phyloP scores from a whole-genome alignment of 139 green algal species.

The Klebsormidium nitens region DNA sequence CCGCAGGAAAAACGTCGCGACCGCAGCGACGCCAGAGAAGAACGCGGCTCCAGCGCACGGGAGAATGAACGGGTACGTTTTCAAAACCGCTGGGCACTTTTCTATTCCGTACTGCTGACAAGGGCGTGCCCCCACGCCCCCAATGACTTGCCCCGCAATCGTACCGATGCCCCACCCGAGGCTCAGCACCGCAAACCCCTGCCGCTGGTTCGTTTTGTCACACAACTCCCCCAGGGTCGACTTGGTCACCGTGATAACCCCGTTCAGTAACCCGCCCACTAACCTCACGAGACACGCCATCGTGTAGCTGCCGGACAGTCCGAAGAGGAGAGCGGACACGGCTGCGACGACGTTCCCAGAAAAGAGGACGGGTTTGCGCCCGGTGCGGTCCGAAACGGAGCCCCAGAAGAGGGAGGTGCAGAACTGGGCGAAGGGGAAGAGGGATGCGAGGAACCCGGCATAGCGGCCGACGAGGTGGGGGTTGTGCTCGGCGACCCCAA shows the following conservation, averaged over 20 bases:
- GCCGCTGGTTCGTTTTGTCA: conserved; percentile 4
- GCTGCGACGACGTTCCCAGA: conserved; percentile 17
- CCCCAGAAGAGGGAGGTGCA: conserved; percentile 12
- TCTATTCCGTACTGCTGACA: background rate
- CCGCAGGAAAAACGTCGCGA: background rate
- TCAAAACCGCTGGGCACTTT: conserved; percentile 10
- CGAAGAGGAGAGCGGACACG: conserved; percentile 1
- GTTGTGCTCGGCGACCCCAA: no score
- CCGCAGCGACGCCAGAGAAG: background rate
- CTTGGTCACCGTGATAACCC: conserved; percentile 9
- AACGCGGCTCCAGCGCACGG: conserved; percentile 7
- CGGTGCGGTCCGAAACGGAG: conserved; percentile 2
- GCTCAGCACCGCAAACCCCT: conserved; percentile 11
- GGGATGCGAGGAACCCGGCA: background rate
- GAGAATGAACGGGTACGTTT: conserved; percentile 8
- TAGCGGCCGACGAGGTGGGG: no score
- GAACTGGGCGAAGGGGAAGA: conserved; percentile 14
- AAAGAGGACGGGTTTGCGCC: no score
- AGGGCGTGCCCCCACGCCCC: conserved; percentile 2
- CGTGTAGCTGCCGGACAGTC: background rate
- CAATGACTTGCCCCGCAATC: background rate
- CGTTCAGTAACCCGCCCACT: conserved; percentile 1
- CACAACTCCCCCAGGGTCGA: conserved; percentile 11
- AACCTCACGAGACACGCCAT: conserved; percentile 2
- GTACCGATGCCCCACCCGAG: conserved; percentile 12